Base-by-base conservation (phyloP, 441 rosid species). In the Omphalea diandra region DNA sequence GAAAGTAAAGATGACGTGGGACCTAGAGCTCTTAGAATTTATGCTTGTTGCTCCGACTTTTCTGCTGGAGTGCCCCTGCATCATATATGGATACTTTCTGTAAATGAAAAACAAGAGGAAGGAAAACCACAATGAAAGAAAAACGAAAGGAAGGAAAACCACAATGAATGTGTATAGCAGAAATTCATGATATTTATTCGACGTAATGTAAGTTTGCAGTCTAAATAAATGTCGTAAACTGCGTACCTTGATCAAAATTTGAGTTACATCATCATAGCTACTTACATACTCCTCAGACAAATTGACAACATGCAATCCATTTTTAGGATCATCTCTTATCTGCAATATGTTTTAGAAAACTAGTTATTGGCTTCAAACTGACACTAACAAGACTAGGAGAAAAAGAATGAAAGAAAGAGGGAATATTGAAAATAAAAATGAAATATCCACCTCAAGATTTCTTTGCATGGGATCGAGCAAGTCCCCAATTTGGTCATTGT, bases 1-100 rank as follows among this genome's bases (percentile, higher is more conserved):
- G 47, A 87, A 85, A 38, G 96, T 82, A 55, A 86, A 87, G 49
- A 91, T 81, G 73, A 90, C 77, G 58, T 94, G 97, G 32, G 98
- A 94, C 73, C 97, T 84, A 61, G 98, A 94, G 80, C 98, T 91
- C 85, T 90, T 93, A 56, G 97, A 91, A 79, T 93, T 91, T 65
- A 88, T 73, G 80, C 92, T 87, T 66, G 98, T 94, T 65, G 97
- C 91, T 80, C 98, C 98, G 80, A 94, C 94, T 79, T 90, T 94
- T 75, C 91, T 88, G 76, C 81, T 88, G 70, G 97, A 94, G 26
- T 91, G 97, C 18, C 98, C 98, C 98, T 91, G 84, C 59, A 72
- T 26, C 57, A 55, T 35, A 26, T 33, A 52, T 7, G 63, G 8
- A 60, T 2, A 73, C 0, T 47, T 9, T 52, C 31, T 32, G 44